Conservation (phyloP, 306 rosid genomes). For the Abrus pulchellus region DNA sequence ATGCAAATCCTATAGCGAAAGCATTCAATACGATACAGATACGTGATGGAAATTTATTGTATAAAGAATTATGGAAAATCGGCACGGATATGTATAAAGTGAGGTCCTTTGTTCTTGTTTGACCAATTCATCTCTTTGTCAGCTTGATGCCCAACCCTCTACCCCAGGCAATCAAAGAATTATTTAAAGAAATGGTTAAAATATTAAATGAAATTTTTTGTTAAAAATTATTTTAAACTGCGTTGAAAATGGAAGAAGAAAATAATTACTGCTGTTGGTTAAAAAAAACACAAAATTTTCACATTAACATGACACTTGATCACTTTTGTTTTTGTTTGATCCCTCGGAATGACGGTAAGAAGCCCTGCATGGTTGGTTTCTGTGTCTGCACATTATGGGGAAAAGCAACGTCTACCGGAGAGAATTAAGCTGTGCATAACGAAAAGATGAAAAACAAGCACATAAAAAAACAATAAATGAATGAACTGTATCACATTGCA, state of each 20-base stretch:
- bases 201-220: no score
- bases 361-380: neutral
- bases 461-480: neutral
- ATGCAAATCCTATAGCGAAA: neutral
- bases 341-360: neutral
- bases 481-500: conserved; percentile 28
- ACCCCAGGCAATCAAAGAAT: no score
- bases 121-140: neutral
- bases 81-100: neutral
- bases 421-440: no score
- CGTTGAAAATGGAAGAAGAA: no score
- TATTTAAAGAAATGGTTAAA: no score
- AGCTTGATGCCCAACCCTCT: no score
- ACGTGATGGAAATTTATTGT: neutral
- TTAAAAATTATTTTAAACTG: no score
- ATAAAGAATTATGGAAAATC: neutral
- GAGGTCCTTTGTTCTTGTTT: neutral
- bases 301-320: neutral
- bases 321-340: neutral
- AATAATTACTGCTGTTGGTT: no score
- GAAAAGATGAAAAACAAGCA: neutral
- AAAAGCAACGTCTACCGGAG: neutral
- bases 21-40: neutral
- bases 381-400: neutral
- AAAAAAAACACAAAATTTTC: neutral